A percentile compares a stretch with the other conserved stretches of the same genome.
Conservation (phyloP, 805 yeast species). For the Ogataea sp. region DNA sequence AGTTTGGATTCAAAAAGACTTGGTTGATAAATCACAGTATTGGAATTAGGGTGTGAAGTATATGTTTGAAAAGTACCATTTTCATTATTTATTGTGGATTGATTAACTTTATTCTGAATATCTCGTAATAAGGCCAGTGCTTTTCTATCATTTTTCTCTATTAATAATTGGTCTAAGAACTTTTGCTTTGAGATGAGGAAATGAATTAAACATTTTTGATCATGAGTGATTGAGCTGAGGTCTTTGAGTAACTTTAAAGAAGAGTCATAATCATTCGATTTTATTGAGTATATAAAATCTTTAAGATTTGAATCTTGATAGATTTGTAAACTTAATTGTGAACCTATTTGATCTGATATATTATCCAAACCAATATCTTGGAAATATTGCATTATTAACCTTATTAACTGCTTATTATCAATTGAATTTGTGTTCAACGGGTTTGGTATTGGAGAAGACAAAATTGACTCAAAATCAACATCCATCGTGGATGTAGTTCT, state of each 20-base stretch:
- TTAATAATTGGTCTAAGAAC: conserved; percentile 32
- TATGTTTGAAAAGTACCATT: too few relatives aligned
- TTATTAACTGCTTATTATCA: conserved; percentile 12
- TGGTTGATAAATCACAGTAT: too few relatives aligned
- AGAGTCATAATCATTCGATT: background rate
- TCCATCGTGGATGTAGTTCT: too few relatives aligned
- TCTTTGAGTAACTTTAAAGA: background rate
- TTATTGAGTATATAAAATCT: conserved; percentile 4
- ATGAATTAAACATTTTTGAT: conserved; percentile 9
- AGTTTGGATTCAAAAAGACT: too few relatives aligned
- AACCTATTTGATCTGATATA: conserved; percentile 7
- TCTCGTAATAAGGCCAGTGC: conserved; percentile 32
- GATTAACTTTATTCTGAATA: too few relatives aligned
- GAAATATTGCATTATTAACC: conserved; percentile 14
- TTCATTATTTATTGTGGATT: too few relatives aligned
- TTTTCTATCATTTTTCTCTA: conserved; percentile 19
- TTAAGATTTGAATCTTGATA: conserved; percentile 6
- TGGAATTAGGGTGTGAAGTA: too few relatives aligned
- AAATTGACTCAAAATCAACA: too few relatives aligned
- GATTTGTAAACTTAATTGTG: conserved; percentile 10
- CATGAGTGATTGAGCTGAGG: background rate
- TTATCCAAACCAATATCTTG: conserved; percentile 8
- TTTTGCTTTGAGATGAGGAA: conserved; percentile 32
- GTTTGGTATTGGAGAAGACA: conserved; percentile 9
- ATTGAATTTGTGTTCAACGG: conserved; percentile 11